Conservation (phyloP, 1,284 basidiomycete species). For the Ceratobasidium sp. region DNA sequence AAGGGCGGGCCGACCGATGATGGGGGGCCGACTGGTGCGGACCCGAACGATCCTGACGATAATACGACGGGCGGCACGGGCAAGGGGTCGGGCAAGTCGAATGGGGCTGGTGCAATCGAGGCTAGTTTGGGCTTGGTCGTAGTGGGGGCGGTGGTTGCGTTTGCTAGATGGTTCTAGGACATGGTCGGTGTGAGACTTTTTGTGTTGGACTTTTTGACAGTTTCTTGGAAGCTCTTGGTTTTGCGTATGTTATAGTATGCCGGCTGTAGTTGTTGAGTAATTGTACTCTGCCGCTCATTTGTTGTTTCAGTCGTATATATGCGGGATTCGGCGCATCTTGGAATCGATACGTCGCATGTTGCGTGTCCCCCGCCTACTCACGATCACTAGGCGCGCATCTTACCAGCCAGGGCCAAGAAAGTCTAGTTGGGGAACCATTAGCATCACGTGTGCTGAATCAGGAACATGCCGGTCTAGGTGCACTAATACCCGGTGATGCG, state of each 20-base stretch:
- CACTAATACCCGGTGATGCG: neutral
- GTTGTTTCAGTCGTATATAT: slow-evolving; percentile 24
- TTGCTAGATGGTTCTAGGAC: slow-evolving; percentile 22
- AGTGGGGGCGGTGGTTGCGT: neutral
- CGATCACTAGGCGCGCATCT: neutral
- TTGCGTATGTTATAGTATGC: slow-evolving; percentile 4
- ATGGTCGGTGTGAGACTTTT: neutral
- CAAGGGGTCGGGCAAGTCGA: slow-evolving; percentile 9
- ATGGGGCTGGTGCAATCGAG: slow-evolving; percentile 5
- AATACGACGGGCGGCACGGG: slow-evolving; percentile 13
- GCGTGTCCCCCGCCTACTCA: too few species aligned
- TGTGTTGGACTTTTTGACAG: slow-evolving; percentile 16
- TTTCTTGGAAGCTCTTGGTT: neutral
- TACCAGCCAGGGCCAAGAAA: neutral
- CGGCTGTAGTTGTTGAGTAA: slow-evolving; percentile 27
- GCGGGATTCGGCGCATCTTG: neutral
- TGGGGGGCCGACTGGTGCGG: slow-evolving; percentile 14
- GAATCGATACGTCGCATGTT: neutral
- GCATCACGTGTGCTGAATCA: slow-evolving; percentile 5
- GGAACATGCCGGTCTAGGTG: slow-evolving; percentile 8
- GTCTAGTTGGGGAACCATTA: neutral
- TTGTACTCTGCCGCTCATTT: slow-evolving; percentile 28
- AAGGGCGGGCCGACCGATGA: slow-evolving; percentile 12
- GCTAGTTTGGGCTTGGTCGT: slow-evolving; percentile 5
- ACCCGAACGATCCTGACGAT: slow-evolving; percentile 8